Evolutionary conservation across 495 filamentous ascomycete genomes (phyloP), one percentile per base, ranked within the genome.

Genomic region (Neurospora sp.): DNA sequence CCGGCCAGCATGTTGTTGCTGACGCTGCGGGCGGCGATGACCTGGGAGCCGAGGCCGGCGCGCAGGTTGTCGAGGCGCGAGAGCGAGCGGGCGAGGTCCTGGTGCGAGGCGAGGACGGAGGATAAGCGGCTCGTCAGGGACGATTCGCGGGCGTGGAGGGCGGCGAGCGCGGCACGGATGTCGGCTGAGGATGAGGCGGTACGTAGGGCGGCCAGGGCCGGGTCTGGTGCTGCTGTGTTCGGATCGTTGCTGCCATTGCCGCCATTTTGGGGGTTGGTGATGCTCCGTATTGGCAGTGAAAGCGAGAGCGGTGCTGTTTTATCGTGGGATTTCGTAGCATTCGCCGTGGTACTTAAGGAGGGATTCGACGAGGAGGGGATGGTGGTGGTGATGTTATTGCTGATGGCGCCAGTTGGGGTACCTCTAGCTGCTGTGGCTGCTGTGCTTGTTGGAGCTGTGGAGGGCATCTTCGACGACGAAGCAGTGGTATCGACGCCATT

Each of bases 11-110:
- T 94, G 75, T 87, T 89, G 88, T 93, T 92, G 85, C 92, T 92
- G 77, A 99, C 92, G 23, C 89, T 84, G 59, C 95, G 89, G 12
- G 94, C 92, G 59, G 93, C 90, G 76, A 92, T 91, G n/a, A 92
- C 91, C 75, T 98, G 96, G 16, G 93, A 89, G 72, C 94, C 94
- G 39, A 98, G 89, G 73, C 93, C 90, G 23, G 94, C 94, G 70
- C 96, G 93, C 46, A 97, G 87, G 16, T 97, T 85, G 81, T 99
- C 96, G 44, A 99, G 88, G n/a, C 94, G 90, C 38, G 89, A 88
- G 72, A 99, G 84, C 75, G 96, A 91, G 71, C 93, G 92, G 9
- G 90, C 90, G 59, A 98, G 87, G 78, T 96, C 92, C 70, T 92
- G 90, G 79, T 97, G 94, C 0, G 92, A 92, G 71, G 89, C 86